Percentiles rank a stretch among this genome's conserved stretches.
phyloP scores from a whole-genome alignment of 2,329 filamentous ascomycete species.

The Ophiostoma perfectum region DNA sequence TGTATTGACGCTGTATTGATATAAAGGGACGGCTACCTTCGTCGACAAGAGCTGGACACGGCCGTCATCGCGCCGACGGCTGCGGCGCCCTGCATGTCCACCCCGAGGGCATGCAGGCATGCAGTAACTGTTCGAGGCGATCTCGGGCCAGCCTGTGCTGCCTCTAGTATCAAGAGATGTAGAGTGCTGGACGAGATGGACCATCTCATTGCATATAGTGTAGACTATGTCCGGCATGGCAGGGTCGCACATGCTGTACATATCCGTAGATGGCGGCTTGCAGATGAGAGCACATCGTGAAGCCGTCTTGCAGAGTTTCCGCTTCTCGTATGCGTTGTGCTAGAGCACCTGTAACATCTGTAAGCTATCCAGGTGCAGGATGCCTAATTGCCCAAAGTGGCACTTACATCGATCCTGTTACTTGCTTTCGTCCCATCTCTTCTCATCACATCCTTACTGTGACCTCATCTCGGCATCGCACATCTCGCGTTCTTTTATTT shows the following conservation, averaged over 20 bases:
- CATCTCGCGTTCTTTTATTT: neutral
- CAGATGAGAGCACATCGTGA: neutral
- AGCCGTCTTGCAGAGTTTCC: neutral
- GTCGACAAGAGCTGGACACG: neutral
- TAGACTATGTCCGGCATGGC: neutral
- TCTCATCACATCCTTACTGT: neutral
- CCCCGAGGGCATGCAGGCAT: slow-evolving; percentile 4
- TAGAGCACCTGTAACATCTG: neutral
- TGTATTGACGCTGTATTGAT: neutral
- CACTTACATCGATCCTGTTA: neutral
- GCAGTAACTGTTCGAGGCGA: too few relatives aligned
- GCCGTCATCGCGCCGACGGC: neutral
- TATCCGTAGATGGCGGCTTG: neutral
- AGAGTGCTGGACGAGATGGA: neutral
- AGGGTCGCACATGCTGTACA: neutral
- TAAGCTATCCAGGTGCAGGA: too few relatives aligned
- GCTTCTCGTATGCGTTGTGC: neutral
- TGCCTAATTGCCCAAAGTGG: neutral
- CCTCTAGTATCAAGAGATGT: neutral
- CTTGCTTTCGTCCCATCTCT: neutral
- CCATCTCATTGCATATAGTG: neutral
- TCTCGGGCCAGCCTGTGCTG: too few relatives aligned
- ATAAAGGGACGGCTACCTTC: too few relatives aligned
- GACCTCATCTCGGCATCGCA: neutral
- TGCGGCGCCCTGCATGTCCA: slow-evolving; percentile 8